Base-by-base conservation (phyloP, 495 filamentous ascomycete species). In the Chaetomidium leptoderma region DNA sequence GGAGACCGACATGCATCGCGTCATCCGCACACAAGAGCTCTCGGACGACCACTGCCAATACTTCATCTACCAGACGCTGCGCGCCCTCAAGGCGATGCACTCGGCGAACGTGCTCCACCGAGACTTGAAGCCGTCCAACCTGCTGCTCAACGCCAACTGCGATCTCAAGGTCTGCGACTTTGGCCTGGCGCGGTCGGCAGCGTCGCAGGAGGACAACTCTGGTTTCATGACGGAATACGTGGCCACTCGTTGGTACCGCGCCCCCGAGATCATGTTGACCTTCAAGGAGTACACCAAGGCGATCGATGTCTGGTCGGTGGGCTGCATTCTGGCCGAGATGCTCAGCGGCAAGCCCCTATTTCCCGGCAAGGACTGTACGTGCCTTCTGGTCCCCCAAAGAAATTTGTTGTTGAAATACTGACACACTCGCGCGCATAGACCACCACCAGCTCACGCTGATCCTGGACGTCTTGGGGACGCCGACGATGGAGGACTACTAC, bases 221-320 rank as follows among this genome's bases (percentile, higher is more conserved):
- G 95, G 95, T 27, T 99, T 97, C 82, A 99, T 99, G 95, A 99
- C 95, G 16, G 95, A 99, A 89, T 99, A 99, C 70, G 95, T 99
- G 53, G 95, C 95, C 45, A 99, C 95, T 53, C 83, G 95, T 67
- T 99, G 95, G 95, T 99, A 99, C 73, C 88, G 95, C 70, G 93
- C 95, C 2, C 95, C 95, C 47, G 95, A 99, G 74, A 99, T 99
- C 73, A 99, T 99, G 95, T 86, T 99, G 79, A 97, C 92, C 46
- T 99, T 99, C 83, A 97, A 99, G 79, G 93, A 97, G 76, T 97
- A 99, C 76, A 99, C 95, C 58, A 99, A 97, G 79, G 95, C 95
- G 32, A 99, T 99, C 70, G 95, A 99, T 70, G 91, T 99, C 24
- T 99, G 95, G 95, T 96, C 91, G 70, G 95, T 99, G 39, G 95